Evolutionary conservation across 179 eudicot genomes (phyloP).

Genomic region (Corrigiola litoralis): DNA sequence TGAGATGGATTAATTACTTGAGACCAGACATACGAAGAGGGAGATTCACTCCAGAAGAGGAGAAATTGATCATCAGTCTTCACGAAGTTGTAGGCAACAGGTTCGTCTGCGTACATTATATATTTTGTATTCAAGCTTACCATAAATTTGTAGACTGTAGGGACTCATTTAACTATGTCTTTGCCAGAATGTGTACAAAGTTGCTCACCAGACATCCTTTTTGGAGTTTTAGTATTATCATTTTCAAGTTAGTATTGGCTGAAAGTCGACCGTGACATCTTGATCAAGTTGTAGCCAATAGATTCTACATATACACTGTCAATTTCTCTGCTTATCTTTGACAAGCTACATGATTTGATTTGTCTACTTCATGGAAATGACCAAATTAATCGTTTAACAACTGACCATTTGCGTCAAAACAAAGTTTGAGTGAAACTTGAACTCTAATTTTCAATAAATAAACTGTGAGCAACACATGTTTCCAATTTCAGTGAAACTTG

Average conservation of each 20-base stretch:
- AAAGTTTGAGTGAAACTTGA: constrained; percentile 20
- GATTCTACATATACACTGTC: not conserved
- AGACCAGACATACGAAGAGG: constrained; percentile 90
- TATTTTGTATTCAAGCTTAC: not conserved
- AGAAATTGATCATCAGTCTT: constrained; percentile 81
- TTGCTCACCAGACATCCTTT: no score
- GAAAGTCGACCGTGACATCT: not conserved
- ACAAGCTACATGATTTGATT: constrained; percentile 16
- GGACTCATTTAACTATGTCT: no score
- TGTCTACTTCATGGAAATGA: constrained; percentile 2
- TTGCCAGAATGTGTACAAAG: no score
- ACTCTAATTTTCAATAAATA: not conserved
- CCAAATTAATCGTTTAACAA: constrained; percentile 21
- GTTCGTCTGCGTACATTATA: constrained; percentile 22
- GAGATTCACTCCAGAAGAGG: constrained; percentile 74
- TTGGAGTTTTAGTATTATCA: no score
- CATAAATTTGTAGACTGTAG: not conserved
- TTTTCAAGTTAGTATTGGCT: no score
- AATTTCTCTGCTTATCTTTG: not conserved
- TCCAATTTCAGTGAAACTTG: no score
- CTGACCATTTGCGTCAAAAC: constrained; percentile 25
- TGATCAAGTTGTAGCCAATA: constrained; percentile 11
- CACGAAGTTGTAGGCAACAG: constrained; percentile 94
- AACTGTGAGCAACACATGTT: not conserved
- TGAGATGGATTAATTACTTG: constrained; percentile 89